These are phyloP conservation scores for Suillus brevipes DNA, from an alignment of 768 basidiomycete genomes.

Conservation along the genomic window DNA sequence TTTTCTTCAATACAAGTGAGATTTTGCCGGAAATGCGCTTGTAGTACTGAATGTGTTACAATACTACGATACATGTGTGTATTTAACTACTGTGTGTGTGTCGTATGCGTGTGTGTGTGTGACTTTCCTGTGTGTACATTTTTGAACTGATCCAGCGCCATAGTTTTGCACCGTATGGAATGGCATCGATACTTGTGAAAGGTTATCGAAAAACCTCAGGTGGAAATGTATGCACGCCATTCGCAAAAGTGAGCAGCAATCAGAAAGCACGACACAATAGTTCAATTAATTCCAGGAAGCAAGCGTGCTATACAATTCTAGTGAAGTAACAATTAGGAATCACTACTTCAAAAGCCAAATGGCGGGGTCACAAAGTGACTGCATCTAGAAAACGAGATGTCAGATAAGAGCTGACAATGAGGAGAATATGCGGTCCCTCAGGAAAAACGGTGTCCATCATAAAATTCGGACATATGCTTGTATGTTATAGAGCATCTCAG, in stretches of 20 bases:
- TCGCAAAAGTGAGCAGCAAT: not conserved
- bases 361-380: not conserved
- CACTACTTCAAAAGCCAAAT: not conserved
- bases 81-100: too few species aligned
- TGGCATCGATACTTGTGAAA: too few species aligned
- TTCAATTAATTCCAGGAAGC: not conserved
- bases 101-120: too few species aligned
- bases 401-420: not conserved
- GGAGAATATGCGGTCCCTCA: slow-evolving; percentile 37
- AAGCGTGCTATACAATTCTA: not conserved
- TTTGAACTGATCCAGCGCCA: too few species aligned
- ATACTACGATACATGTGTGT: too few species aligned
- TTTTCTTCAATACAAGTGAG: too few species aligned
- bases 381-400: not conserved
- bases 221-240: not conserved
- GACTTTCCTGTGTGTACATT: too few species aligned
- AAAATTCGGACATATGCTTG: slow-evolving; percentile 77
- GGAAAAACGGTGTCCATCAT: slow-evolving; percentile 58
- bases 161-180: too few species aligned
- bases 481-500: slow-evolving; percentile 55
- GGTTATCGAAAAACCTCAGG: not conserved
- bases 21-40: too few species aligned
- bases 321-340: not conserved
- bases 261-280: slow-evolving; percentile 2
- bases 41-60: too few species aligned